Evolutionary conservation across 495 filamentous ascomycete genomes (phyloP), one percentile per base, ranked within the genome.

Genomic region (Chaetomium fimeti): DNA sequence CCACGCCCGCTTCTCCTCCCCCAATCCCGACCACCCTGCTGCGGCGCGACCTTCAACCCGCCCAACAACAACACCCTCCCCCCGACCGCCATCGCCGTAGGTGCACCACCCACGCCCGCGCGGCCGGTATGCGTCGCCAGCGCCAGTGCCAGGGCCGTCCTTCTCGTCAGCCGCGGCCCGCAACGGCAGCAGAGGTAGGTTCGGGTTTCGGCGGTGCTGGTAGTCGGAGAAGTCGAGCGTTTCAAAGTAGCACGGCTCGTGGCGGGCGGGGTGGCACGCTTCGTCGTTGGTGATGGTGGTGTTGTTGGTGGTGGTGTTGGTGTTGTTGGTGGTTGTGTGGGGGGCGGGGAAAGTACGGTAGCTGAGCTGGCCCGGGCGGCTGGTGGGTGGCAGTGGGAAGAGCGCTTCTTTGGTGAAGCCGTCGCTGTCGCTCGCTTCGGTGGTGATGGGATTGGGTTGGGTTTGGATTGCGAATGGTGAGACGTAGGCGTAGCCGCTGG

Each of bases 211-310:
- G 24, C 16, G 18, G 29, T 2, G 18, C 16, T 22, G n/a, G n/a
- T 56, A 56, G 53, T 56, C 53, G 22, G 53, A 56, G 29, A 56
- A 40, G 53, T 56, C 53, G 29, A 56, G 53, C 0, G 53, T 56
- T 8, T 56, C 53, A 15, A 38, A 56, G 53, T 56, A 56, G 32
- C 53, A 38, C 1, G 18, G 27, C 8, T 28, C 24, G 18, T 18
- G 43, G 20, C 12, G 4, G 45, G 11, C 20, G 18, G 47, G 22
- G n/a, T n/a, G n/a, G n/a, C n/a, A n/a, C n/a, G n/a, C n/a, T n/a
- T n/a, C n/a, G n/a, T n/a, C n/a, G n/a, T 49, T 20, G 47, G 28
- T 18, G 52, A 1, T 11, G 45, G 2, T 22, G 45, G 45, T 49
- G 47, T n/a, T 49, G 22, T 2, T 6, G 20, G 4, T 16, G 52